A percentile compares a stretch with the other conserved stretches of the same genome.
Evolutionary conservation across 768 basidiomycete species (phyloP).

Genomic region (Mycena polygramma): DNA sequence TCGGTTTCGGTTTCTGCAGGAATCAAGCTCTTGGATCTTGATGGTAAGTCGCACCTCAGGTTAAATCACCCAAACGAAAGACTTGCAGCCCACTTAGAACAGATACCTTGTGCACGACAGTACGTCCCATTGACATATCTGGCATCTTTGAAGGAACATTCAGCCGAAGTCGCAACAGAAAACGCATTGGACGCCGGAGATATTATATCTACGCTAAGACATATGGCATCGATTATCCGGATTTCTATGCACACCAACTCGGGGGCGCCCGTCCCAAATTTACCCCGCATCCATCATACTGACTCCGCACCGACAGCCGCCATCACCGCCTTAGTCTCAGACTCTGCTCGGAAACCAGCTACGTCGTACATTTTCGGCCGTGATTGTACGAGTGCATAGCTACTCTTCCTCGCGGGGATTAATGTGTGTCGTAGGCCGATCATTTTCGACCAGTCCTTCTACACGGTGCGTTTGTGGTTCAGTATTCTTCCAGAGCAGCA

Average conservation of each 20-base stretch:
- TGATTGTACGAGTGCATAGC: slow-evolving; percentile 3
- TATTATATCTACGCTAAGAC: slow-evolving; percentile 47
- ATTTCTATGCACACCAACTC: slow-evolving; percentile 50
- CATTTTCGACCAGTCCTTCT: slow-evolving; percentile 42
- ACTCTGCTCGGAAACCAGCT: slow-evolving; percentile 47
- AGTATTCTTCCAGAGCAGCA: neutral
- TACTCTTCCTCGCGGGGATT: neutral
- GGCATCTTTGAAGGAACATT: neutral
- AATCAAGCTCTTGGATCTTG: slow-evolving; percentile 40
- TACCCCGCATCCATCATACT: neutral
- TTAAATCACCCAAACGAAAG: neutral
- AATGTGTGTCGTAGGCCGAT: slow-evolving; percentile 34
- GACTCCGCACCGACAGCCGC: slow-evolving; percentile 32
- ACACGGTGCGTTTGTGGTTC: slow-evolving; percentile 1
- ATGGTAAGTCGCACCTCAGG: slow-evolving; percentile 2
- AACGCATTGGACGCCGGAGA: slow-evolving; percentile 50
- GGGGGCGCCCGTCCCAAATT: slow-evolving; percentile 17
- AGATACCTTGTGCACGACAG: slow-evolving; percentile 2
- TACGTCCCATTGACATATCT: neutral
- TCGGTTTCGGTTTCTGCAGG: slow-evolving; percentile 7
- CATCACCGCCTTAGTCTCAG: slow-evolving; percentile 49
- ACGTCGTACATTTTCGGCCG: slow-evolving; percentile 52
- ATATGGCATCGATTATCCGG: slow-evolving; percentile 47
- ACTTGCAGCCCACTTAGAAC: neutral
- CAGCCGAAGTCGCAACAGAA: slow-evolving; percentile 37